Evolutionary conservation across 495 filamentous ascomycete species (phyloP), one percentile per base, ranked within the genome.

Genomic region (Delitschia confertaspora): DNA sequence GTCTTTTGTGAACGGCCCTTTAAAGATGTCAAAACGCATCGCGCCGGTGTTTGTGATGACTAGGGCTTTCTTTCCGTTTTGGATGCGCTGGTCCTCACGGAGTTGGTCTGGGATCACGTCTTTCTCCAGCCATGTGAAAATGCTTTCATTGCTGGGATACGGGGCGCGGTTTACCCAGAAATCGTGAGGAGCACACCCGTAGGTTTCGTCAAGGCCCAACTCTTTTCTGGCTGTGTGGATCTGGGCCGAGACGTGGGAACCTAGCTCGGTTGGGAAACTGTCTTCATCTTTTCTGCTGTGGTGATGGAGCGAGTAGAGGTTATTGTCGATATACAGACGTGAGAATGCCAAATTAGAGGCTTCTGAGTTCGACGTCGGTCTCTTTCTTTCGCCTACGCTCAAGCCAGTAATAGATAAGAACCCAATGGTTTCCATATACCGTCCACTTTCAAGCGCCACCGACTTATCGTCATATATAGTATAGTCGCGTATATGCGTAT

Each of bases 381-480:
- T 59, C 47, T 36, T 58, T 14, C 38, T 63, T 6, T 60, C 62
- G 11, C 57, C 56, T 1, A 65, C 68, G 17, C 66, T 60, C 20
- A 88, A 66, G 5, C 85, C 88, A 30, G 78, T 70, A 38, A 96
- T 81, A 7, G 88, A 93, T 76, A 93, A 74, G 69, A 88, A 98
- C 4, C 91, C 91, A 36, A 95, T 79, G n/a, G 93, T 96, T 65
- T 98, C 91, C 74, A 95, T 87, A 62, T 95, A 98, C 2, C 89
- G 74, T n/a, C 91, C 91, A 56, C 83, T 88, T 23, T 88, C 87
- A 10, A 98, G 64, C 0, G 78, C 91, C 45, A 80, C 82, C 1
- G 88, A 82, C 49, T 81, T 83, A 32, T 70, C 66, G 59, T 96
- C 91, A 56, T 83, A 96, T 35, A 74, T 73, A 13, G 70, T 76